Percentiles rank a stretch among this genome's conserved stretches.
phyloP scores from a whole-genome alignment of 2,329 filamentous ascomycete genomes.

The Apiospora marii region DNA sequence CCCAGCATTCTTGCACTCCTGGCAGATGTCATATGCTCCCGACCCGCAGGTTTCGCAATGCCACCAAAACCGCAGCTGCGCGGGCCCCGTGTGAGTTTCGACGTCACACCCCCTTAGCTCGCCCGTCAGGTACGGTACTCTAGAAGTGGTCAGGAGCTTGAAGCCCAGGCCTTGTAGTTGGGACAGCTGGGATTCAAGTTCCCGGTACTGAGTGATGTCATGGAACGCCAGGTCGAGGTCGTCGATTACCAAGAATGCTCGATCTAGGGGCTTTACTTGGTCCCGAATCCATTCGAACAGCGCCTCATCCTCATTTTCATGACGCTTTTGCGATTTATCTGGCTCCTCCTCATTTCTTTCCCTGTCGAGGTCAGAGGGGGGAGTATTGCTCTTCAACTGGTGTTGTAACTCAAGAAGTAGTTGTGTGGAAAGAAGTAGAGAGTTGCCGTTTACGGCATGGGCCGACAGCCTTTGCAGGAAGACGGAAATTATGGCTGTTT shows the following conservation, averaged over 20 bases:
- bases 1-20: background rate
- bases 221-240: background rate
- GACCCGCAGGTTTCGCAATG: background rate
- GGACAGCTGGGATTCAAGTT: background rate
- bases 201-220: background rate
- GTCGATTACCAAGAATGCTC: background rate
- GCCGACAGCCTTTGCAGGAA: background rate
- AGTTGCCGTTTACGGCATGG: background rate
- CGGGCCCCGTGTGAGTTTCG: background rate
- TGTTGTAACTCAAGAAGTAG: background rate
- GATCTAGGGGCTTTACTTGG: background rate
- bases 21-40: background rate
- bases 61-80: background rate
- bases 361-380: background rate
- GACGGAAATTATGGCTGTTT: background rate
- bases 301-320: background rate
- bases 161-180: background rate
- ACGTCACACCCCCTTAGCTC: background rate
- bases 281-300: background rate
- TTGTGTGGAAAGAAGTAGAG: background rate
- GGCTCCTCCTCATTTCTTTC: no score
- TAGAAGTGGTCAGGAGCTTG: slow-evolving; percentile 5
- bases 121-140: background rate
- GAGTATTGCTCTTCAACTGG: background rate
- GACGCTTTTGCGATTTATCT: background rate